A percentile compares a stretch with the other conserved stretches of the same genome.
Conservation (phyloP, 345 rosid genomes). For the Mangifera indica region DNA sequence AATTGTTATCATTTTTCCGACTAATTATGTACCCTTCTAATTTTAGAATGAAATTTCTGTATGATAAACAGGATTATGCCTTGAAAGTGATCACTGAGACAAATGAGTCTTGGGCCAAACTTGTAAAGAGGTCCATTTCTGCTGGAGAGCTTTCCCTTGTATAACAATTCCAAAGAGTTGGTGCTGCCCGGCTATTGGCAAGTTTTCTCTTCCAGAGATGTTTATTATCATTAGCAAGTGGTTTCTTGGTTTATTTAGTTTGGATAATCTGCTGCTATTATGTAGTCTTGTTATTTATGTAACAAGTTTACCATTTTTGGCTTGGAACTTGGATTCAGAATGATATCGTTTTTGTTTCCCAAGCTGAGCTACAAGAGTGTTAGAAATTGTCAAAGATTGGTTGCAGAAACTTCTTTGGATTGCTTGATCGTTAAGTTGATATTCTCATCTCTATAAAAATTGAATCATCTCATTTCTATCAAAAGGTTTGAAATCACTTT, state of each 20-base stretch:
- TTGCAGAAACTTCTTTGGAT: too few relatives aligned
- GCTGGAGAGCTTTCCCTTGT: constrained; percentile 13
- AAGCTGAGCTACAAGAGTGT: too few relatives aligned
- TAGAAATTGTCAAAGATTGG: too few relatives aligned
- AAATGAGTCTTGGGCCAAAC: constrained; percentile 81
- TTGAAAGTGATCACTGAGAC: constrained; percentile 76
- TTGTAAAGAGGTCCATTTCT: constrained; percentile 52
- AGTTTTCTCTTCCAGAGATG: neutral
- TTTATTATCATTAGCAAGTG: neutral
- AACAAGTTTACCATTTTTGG: neutral
- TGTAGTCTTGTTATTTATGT: constrained; percentile 1
- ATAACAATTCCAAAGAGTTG: neutral
- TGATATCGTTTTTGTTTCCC: too few relatives aligned
- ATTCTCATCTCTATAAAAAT: neutral
- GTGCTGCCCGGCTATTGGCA: constrained; percentile 6
- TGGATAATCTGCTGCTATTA: neutral
- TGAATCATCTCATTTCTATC: neutral
- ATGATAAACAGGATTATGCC: constrained; percentile 63
- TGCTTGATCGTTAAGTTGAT: neutral
- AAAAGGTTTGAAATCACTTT: too few relatives aligned
- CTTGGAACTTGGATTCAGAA: neutral
- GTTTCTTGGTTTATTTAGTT: neutral
- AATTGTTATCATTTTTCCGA: neutral
- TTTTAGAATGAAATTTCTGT: neutral
- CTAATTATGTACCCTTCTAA: neutral